phyloP scores from a whole-genome alignment of 352 stramenopile genomes.

The Aphanomyces cochlioides region DNA sequence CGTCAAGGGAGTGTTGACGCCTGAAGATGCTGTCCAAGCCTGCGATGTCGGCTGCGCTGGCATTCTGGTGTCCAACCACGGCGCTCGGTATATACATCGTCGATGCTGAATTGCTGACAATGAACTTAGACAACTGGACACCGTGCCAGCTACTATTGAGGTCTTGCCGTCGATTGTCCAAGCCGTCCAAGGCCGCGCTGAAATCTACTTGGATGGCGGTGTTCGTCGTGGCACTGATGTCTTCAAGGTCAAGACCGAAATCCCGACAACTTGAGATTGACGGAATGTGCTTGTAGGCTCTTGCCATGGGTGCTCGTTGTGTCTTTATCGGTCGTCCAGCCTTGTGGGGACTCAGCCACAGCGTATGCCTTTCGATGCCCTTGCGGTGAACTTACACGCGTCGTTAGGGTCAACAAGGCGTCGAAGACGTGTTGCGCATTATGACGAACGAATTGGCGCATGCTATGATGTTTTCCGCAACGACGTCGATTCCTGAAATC shows the following conservation, averaged over 20 bases:
- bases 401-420: constrained; percentile 72
- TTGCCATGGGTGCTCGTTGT: constrained; percentile 90
- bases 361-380: constrained; percentile 42
- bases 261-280: no score
- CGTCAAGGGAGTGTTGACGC: constrained; percentile 92
- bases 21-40: constrained; percentile 88
- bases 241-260: constrained; percentile 71
- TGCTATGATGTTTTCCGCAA: constrained; percentile 86
- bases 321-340: constrained; percentile 94
- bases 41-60: constrained; percentile 87
- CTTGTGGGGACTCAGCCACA: constrained; percentile 91
- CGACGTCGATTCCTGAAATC: constrained; percentile 58
- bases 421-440: constrained; percentile 86
- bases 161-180: constrained; percentile 86
- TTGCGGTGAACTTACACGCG: background rate
- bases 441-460: constrained; percentile 91
- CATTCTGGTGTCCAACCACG: constrained; percentile 93
- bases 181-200: constrained; percentile 72
- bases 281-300: constrained; percentile 46
- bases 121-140: constrained; percentile 69
- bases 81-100: constrained; percentile 72
- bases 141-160: constrained; percentile 87
- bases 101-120: no score
- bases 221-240: constrained; percentile 93
- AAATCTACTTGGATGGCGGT: constrained; percentile 94